Evolutionary conservation across 192 early-diverging fungal genomes (phyloP).

Genomic region (Backusella parvicylindrica): DNA sequence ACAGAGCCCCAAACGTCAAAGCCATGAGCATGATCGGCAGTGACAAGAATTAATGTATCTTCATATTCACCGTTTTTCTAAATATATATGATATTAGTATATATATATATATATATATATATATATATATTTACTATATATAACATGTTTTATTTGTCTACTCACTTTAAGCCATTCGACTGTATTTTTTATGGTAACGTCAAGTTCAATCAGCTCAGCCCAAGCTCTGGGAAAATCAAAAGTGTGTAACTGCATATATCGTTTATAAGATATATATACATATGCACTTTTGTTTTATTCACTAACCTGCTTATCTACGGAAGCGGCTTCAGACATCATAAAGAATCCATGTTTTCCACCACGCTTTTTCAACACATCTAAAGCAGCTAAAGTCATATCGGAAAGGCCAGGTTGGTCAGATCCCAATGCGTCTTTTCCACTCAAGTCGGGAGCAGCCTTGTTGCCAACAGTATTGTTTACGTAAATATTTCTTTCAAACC

Average conservation of each 20-base stretch:
- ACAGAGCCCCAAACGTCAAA: constrained; percentile 65
- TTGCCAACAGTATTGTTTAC: constrained; percentile 43
- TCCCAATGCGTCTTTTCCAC: constrained; percentile 35
- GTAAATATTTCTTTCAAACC: constrained; percentile 60
- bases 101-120: too few relatives aligned
- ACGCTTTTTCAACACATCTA: constrained; percentile 56
- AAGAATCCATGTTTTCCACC: constrained; percentile 59
- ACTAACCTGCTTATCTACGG: constrained; percentile 53
- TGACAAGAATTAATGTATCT: constrained; percentile 59
- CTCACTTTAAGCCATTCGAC: constrained; percentile 43
- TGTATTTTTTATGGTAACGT: constrained; percentile 55
- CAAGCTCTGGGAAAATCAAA: constrained; percentile 61
- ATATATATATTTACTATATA: too few relatives aligned
- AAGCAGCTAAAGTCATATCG: constrained; percentile 57
- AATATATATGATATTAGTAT: background rate
- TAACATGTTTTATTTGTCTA: background rate
- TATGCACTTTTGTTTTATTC: background rate
- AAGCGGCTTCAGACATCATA: constrained; percentile 63
- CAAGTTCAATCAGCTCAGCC: constrained; percentile 62
- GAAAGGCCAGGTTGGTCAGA: constrained; percentile 55
- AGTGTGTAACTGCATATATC: constrained; percentile 47
- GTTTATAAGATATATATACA: too few relatives aligned
- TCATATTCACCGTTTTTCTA: constrained; percentile 42
- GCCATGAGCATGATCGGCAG: constrained; percentile 62
- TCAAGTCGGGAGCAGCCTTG: constrained; percentile 42